A percentile compares a stretch with the other conserved stretches of the same genome.
phyloP scores from a whole-genome alignment of 768 basidiomycete genomes.

The Suillus plorans region DNA sequence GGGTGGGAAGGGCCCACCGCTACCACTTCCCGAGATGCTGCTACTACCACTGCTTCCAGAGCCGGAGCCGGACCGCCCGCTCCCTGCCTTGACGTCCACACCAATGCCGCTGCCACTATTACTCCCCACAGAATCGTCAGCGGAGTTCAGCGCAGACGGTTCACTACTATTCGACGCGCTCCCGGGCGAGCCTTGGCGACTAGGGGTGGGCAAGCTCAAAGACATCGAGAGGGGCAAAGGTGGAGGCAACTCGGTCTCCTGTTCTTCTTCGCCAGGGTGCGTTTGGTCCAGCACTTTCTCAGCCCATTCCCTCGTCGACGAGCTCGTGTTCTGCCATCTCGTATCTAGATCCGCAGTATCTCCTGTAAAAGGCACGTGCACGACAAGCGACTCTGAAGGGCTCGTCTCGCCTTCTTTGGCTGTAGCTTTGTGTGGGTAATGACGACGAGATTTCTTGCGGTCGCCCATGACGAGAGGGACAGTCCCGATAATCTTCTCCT shows the following conservation, averaged over 20 bases:
- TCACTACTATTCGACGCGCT: constrained; percentile 25
- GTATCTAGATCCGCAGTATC: constrained; percentile 16
- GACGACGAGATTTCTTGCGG: constrained; percentile 18
- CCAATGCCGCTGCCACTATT: constrained; percentile 14
- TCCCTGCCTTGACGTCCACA: constrained; percentile 6
- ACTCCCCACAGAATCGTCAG: constrained; percentile 21
- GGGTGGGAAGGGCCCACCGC: constrained; percentile 10
- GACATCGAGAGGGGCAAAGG: constrained; percentile 7
- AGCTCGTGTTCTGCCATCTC: constrained; percentile 18
- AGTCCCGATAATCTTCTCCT: constrained; percentile 18
- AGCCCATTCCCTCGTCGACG: constrained; percentile 46
- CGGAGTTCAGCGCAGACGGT: constrained; percentile 23
- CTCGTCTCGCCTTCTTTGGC: constrained; percentile 11
- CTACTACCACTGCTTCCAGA: constrained; percentile 11
- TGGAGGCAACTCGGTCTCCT: constrained; percentile 8
- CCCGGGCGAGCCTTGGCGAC: constrained; percentile 24
- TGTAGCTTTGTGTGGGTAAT: constrained; percentile 4
- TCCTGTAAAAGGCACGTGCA: constrained; percentile 28
- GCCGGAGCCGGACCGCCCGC: constrained; percentile 3
- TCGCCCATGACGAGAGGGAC: constrained; percentile 30
- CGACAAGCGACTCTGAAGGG: constrained; percentile 25
- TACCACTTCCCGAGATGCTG: constrained; percentile 11
- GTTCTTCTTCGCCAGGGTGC: constrained; percentile 8
- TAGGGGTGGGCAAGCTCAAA: constrained; percentile 9
- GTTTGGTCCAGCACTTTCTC: constrained; percentile 40